Evolutionary conservation across 176 grass and related monocot species (phyloP).

Genomic region (Zea luxurians): DNA sequence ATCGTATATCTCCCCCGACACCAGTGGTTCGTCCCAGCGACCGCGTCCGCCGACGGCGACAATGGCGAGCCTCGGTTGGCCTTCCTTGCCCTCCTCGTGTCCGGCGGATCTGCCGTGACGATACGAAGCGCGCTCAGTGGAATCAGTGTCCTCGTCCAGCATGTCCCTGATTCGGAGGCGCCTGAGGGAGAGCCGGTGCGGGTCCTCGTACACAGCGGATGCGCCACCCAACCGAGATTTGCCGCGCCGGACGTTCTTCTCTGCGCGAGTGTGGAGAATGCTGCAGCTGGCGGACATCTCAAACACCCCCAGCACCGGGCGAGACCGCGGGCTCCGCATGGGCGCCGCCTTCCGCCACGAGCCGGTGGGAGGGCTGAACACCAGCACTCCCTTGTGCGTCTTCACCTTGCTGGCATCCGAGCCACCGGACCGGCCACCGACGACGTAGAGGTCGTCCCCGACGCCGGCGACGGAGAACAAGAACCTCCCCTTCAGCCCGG

Average conservation of each 20-base stretch:
- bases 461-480: slow-evolving; percentile 66
- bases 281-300: slow-evolving; percentile 55
- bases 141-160: slow-evolving; percentile 50
- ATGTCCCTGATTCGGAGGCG: slow-evolving; percentile 62
- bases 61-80: slow-evolving; percentile 46
- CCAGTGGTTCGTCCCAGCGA: slow-evolving; percentile 73
- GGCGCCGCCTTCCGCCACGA: slow-evolving; percentile 71
- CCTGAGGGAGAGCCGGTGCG: slow-evolving; percentile 63
- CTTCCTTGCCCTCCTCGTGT: not conserved
- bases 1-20: slow-evolving; percentile 81
- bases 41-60: slow-evolving; percentile 78
- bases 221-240: slow-evolving; percentile 48
- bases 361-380: slow-evolving; percentile 65
- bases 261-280: slow-evolving; percentile 38
- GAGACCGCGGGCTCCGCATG: slow-evolving; percentile 61
- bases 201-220: slow-evolving; percentile 79
- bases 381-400: slow-evolving; percentile 65
- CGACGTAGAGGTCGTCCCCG: slow-evolving; percentile 60
- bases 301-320: slow-evolving; percentile 73
- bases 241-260: slow-evolving; percentile 17
- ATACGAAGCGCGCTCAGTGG: not conserved
- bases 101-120: not conserved
- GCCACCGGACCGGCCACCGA: slow-evolving; percentile 59
- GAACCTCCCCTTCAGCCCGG: slow-evolving; percentile 48
- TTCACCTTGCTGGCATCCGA: slow-evolving; percentile 42